Conservation (phyloP, 768 basidiomycete species). For the Hemileccinum rubropunctum region DNA sequence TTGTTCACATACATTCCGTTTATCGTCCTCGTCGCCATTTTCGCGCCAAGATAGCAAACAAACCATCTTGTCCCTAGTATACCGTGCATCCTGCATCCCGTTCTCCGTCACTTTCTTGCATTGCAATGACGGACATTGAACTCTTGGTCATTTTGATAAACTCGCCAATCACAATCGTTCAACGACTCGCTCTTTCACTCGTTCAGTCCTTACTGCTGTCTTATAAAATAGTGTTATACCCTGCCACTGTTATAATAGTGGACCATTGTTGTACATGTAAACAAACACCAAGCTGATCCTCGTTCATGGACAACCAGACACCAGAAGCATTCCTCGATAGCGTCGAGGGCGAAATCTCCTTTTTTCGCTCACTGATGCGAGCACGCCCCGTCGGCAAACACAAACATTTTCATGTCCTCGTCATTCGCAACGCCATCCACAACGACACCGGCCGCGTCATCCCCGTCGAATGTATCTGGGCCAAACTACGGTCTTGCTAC, state of each 20-base stretch:
- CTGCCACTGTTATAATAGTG: conserved; percentile 10
- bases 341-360: conserved; percentile 79
- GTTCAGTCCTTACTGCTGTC: conserved; percentile 26
- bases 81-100: conserved; percentile 9
- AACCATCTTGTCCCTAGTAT: conserved; percentile 7
- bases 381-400: conserved; percentile 82
- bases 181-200: conserved; percentile 17
- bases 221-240: conserved; percentile 31
- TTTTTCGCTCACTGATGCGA: conserved; percentile 80
- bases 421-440: conserved; percentile 67
- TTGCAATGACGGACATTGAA: conserved; percentile 18
- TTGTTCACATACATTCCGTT: conserved; percentile 77
- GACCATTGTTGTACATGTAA: conserved; percentile 17
- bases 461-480: conserved; percentile 65
- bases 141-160: conserved; percentile 18
- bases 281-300: too few relatives aligned
- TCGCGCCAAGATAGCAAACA: conserved; percentile 38
- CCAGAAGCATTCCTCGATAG: conserved; percentile 55
- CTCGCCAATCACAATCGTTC: conserved; percentile 14
- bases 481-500: conserved; percentile 68
- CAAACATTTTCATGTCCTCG: conserved; percentile 77
- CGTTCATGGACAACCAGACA: conserved; percentile 28
- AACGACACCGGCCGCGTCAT: conserved; percentile 67
- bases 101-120: conserved; percentile 22
- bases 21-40: conserved; percentile 69